Evolutionary conservation across 2,329 filamentous ascomycete genomes (phyloP).

Genomic region (Thelonectria rubi): DNA sequence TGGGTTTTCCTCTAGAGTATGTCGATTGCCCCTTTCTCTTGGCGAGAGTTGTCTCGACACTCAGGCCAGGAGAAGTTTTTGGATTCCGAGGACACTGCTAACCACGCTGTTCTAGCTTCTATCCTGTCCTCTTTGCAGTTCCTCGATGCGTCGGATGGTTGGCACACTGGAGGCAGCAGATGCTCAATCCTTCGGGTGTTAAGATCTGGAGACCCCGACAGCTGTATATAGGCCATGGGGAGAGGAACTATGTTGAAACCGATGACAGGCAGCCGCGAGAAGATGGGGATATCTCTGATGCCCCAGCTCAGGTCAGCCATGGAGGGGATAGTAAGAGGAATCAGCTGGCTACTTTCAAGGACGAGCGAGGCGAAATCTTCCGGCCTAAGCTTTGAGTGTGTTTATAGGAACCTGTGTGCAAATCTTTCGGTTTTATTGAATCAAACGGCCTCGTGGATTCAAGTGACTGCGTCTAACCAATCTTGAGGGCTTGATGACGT

Average conservation of each 20-base stretch:
- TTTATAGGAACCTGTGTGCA: too few species aligned
- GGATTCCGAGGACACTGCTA: slow-evolving; percentile 4
- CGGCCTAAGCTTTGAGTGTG: slow-evolving; percentile 18
- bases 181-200: slow-evolving; percentile 55
- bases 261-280: slow-evolving; percentile 46
- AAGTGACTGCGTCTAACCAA: too few species aligned
- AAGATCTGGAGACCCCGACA: slow-evolving; percentile 62
- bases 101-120: slow-evolving; percentile 48
- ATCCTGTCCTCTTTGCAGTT: slow-evolving; percentile 61
- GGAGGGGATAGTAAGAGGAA: slow-evolving; percentile 55
- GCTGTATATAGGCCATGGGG: slow-evolving; percentile 56
- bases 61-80: not conserved
- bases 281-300: slow-evolving; percentile 46
- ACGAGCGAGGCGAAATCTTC: slow-evolving; percentile 11
- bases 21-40: slow-evolving; percentile 15
- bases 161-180: slow-evolving; percentile 62
- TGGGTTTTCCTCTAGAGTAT: slow-evolving; percentile 60
- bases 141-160: slow-evolving; percentile 61
- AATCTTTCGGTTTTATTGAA: too few species aligned
- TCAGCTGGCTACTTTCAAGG: slow-evolving; percentile 48
- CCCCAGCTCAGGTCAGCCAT: slow-evolving; percentile 49
- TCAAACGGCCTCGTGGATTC: too few species aligned
- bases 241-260: slow-evolving; percentile 55
- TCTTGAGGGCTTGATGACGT: too few species aligned
- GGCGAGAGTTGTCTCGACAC: not conserved